Conservation (phyloP, 768 basidiomycete genomes). For the Boletus bicolor region DNA sequence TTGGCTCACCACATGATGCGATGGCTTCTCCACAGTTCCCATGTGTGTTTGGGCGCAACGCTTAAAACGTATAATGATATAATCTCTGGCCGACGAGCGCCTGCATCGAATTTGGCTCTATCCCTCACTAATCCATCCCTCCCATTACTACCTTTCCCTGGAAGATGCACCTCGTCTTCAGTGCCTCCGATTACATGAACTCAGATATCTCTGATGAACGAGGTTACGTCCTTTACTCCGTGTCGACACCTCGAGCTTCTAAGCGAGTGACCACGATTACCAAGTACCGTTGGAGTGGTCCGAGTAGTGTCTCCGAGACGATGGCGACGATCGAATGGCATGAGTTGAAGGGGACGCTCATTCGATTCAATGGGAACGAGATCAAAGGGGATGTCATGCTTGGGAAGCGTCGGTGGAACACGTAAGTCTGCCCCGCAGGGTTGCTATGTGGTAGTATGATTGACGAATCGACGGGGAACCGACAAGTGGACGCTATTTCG, state of each 20-base stretch:
- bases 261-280: slow-evolving; percentile 25
- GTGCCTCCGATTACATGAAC: slow-evolving; percentile 18
- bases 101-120: neutral
- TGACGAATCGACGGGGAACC: neutral
- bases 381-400: slow-evolving; percentile 24
- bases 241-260: slow-evolving; percentile 13
- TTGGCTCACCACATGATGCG: slow-evolving; percentile 13
- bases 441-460: neutral
- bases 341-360: slow-evolving; percentile 20
- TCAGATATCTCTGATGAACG: slow-evolving; percentile 16
- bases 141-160: neutral
- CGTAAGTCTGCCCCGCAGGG: slow-evolving; percentile 11
- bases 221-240: slow-evolving; percentile 21
- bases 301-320: slow-evolving; percentile 17
- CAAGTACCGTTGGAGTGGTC: slow-evolving; percentile 24
- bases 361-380: slow-evolving; percentile 33
- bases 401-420: slow-evolving; percentile 20
- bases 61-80: neutral
- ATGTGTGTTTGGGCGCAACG: neutral
- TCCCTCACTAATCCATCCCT: neutral
- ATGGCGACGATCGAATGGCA: slow-evolving; percentile 39
- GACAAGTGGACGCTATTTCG: slow-evolving; percentile 32
- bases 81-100: neutral
- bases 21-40: slow-evolving; percentile 4
- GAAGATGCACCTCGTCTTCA: slow-evolving; percentile 24